Conservation (phyloP, 2,329 filamentous ascomycete species). For the Exophiala aquamarina region DNA sequence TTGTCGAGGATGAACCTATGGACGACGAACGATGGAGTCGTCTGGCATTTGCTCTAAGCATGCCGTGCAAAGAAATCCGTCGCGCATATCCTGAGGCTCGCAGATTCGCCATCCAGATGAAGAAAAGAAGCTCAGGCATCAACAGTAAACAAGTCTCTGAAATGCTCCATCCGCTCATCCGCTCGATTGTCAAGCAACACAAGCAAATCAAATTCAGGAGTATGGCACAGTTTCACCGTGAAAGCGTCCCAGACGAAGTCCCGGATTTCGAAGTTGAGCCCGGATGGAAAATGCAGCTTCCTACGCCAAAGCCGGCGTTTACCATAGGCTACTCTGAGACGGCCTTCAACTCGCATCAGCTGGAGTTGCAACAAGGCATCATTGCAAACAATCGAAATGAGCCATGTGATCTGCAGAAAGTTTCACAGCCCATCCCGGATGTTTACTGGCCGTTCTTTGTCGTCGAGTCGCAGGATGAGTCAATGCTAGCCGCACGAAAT, state of each 20-base stretch:
- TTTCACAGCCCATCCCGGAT: conserved; percentile 23
- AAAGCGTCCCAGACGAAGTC: conserved; percentile 20
- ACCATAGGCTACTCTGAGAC: conserved; percentile 20
- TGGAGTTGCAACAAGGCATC: conserved; percentile 28
- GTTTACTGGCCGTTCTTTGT: conserved; percentile 29
- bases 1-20: conserved; percentile 21
- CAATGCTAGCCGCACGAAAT: conserved; percentile 23
- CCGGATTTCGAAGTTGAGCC: conserved; percentile 20
- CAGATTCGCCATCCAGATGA: conserved; percentile 21
- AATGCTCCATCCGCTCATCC: conserved; percentile 16
- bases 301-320: conserved; percentile 21
- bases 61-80: conserved; percentile 16
- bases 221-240: conserved; percentile 13
- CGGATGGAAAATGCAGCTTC: conserved; percentile 21
- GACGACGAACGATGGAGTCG: conserved; percentile 24
- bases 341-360: conserved; percentile 19
- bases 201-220: conserved; percentile 16
- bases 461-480: conserved; percentile 21
- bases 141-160: conserved; percentile 17
- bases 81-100: conserved; percentile 14
- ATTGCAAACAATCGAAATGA: conserved; percentile 21
- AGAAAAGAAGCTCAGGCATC: conserved; percentile 7
- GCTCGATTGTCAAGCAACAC: conserved; percentile 17
- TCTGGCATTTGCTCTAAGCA: conserved; percentile 25
- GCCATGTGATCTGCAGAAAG: conserved; percentile 24